Evolutionary conservation across 2,329 filamentous ascomycete genomes (phyloP).

Genomic region (Phialemonium atrogriseum): DNA sequence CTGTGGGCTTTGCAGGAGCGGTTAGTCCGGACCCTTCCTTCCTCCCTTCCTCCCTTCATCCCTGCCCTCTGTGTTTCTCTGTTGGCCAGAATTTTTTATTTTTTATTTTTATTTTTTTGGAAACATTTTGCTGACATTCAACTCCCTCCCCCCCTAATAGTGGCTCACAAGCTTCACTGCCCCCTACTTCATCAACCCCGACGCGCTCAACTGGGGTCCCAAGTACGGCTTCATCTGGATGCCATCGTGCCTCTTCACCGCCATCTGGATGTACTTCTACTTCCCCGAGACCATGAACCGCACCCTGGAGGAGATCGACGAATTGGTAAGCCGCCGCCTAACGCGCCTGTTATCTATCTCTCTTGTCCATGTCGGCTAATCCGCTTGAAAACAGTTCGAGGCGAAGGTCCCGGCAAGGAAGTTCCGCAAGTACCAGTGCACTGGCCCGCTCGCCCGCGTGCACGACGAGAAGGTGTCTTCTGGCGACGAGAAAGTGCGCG

Average conservation of each 20-base stretch:
- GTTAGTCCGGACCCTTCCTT: too few species aligned
- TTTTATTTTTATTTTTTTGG: too few species aligned
- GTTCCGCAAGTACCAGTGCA: conserved; percentile 2
- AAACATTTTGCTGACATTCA: conserved; percentile 6
- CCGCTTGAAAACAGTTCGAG: background rate
- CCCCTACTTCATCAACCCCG: conserved; percentile 51
- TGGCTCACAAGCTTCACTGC: conserved; percentile 51
- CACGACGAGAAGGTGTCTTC: conserved; percentile 1
- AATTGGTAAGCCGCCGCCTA: conserved; percentile 41
- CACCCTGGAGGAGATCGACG: conserved; percentile 45
- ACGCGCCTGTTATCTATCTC: too few species aligned
- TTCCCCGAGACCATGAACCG: conserved; percentile 45
- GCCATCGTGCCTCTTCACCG: conserved; percentile 23
- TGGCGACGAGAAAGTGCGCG: background rate
- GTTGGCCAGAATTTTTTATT: too few species aligned
- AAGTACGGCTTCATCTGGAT: conserved; percentile 51
- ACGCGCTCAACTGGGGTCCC: conserved; percentile 46
- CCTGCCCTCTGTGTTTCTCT: too few species aligned
- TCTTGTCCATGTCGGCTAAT: background rate
- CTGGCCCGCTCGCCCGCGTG: background rate
- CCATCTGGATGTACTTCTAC: conserved; percentile 35
- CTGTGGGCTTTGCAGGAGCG: conserved; percentile 45
- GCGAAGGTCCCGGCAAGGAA: conserved; percentile 1
- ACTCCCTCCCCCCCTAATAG: too few species aligned
- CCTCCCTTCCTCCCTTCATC: too few species aligned